A percentile compares a stretch with the other conserved stretches of the same genome.
phyloP scores from a whole-genome alignment of 805 yeast genomes.

The Schizosaccharomyces octosporus region DNA sequence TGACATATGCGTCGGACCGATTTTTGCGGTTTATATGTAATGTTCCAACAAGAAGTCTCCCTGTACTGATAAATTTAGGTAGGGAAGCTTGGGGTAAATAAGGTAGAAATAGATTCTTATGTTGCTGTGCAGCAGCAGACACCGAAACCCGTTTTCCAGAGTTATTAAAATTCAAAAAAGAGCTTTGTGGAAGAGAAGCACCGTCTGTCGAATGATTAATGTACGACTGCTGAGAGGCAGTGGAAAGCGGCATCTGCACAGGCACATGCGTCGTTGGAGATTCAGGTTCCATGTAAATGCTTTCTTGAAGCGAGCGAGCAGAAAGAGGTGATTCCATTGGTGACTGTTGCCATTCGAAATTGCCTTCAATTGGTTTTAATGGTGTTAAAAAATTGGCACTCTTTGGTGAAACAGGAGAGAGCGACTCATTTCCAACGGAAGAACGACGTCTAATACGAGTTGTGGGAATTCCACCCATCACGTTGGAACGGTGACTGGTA shows the following conservation, averaged over 20 bases:
- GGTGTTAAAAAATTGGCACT: background rate
- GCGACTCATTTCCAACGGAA: background rate
- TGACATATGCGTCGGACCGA: slow-evolving; percentile 93
- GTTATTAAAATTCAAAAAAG: background rate
- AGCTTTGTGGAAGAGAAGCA: background rate
- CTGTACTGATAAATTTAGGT: slow-evolving; percentile 72
- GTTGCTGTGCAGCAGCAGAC: background rate
- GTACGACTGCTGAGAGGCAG: background rate
- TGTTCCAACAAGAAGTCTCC: slow-evolving; percentile 75
- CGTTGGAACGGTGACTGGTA: background rate
- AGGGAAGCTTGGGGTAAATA: slow-evolving; percentile 81
- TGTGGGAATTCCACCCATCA: background rate
- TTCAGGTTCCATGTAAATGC: background rate
- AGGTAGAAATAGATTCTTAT: slow-evolving; percentile 70
- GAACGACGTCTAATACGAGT: background rate
- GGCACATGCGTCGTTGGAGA: background rate
- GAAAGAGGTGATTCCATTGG: background rate
- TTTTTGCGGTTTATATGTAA: slow-evolving; percentile 87
- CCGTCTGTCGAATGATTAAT: background rate
- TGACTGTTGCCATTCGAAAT: background rate
- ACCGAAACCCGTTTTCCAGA: background rate
- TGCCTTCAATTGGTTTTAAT: background rate
- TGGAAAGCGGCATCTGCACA: background rate
- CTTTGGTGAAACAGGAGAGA: background rate
- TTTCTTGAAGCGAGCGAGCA: background rate